Evolutionary conservation across 2,329 filamentous ascomycete genomes (phyloP), one percentile per base, ranked within the genome.

Genomic region (Phialophora tarda): DNA sequence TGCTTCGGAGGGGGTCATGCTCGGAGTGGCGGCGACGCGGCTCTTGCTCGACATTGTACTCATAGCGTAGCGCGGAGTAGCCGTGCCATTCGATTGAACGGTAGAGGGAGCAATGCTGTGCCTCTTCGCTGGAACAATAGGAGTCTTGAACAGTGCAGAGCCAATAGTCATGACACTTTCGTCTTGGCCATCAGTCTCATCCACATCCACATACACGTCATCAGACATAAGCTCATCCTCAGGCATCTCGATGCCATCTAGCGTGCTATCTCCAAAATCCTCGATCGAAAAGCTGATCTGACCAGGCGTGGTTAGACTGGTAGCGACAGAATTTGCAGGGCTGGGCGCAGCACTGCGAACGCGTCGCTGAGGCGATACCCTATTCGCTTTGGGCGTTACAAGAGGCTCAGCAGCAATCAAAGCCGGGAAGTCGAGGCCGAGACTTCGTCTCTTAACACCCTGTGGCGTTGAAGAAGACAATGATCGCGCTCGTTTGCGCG

Each of bases 401-500:
- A 67, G 56, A 30, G 30, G 56, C 26, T 54, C 23, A 7, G 30
- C 32, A 23, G 54, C 23, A 14, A 34, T 41, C 6, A 57, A 17
- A 30, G 23, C 56, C 3, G 44, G 26, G 12, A 50, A 50, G 24
- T 34, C 28, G 8, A 48, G 11, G 11, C 63, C 68, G 11, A 70
- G 63, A 30, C 65, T 70, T 11, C 63, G 63, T 64, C 65, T 64
- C 55, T 70, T 70, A 56, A 30, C 48, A 6, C 53, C 30, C 28
- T 62, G 32, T 41, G 67, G 82, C 76, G 64, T 80, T 78, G 38
- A 84, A 78, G 61, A 85, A 23, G 67, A 71, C 79, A 73, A 84
- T 78, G 74, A 90, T 78, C 73, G 86, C 63, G 81, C 77, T 71
- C 82, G 73, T 75, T 85, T 78, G 66, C 81, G 76, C 63, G 80